These are phyloP conservation scores for Linnemannia schmuckeri DNA, from an alignment of 192 early-diverging fungal genomes.

Conservation along the genomic window DNA sequence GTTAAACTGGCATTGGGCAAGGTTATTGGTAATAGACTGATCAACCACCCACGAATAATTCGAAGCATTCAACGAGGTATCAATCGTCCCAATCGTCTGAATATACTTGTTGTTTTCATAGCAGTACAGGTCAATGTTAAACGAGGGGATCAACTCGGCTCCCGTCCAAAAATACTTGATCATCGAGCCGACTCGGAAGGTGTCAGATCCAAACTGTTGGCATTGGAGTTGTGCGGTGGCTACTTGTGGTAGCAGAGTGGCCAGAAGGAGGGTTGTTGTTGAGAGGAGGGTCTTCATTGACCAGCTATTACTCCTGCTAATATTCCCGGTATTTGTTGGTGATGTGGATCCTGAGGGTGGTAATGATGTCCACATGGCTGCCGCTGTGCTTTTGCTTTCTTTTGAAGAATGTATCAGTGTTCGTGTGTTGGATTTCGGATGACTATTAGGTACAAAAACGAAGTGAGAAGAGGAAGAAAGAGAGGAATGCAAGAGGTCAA, in stretches of 20 bases:
- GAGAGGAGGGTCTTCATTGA: neutral
- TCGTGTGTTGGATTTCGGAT: neutral
- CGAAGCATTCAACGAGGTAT: conserved; percentile 6
- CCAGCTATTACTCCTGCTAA: neutral
- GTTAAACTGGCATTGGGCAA: conserved; percentile 15
- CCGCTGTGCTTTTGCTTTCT: no score
- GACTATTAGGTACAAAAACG: neutral
- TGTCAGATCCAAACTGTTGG: conserved; percentile 21
- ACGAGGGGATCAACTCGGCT: conserved; percentile 11
- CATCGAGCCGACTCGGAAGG: conserved; percentile 22
- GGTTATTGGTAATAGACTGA: conserved; percentile 8
- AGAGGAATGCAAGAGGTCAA: neutral
- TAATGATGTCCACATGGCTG: neutral
- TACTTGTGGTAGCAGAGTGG: neutral
- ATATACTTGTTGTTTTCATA: conserved; percentile 18
- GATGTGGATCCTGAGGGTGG: neutral
- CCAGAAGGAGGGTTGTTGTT: neutral
- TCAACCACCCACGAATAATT: conserved; percentile 27
- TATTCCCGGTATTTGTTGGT: neutral
- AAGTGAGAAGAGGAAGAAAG: neutral
- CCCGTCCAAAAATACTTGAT: conserved; percentile 37
- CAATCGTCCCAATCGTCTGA: conserved; percentile 27
- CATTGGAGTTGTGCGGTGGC: conserved; percentile 27
- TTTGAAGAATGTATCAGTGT: neutral
- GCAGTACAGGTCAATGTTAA: conserved; percentile 38